Evolutionary conservation across 257 asterid species (phyloP), one percentile per base, ranked within the genome.

Genomic region (Craterostigma plantagineum): DNA sequence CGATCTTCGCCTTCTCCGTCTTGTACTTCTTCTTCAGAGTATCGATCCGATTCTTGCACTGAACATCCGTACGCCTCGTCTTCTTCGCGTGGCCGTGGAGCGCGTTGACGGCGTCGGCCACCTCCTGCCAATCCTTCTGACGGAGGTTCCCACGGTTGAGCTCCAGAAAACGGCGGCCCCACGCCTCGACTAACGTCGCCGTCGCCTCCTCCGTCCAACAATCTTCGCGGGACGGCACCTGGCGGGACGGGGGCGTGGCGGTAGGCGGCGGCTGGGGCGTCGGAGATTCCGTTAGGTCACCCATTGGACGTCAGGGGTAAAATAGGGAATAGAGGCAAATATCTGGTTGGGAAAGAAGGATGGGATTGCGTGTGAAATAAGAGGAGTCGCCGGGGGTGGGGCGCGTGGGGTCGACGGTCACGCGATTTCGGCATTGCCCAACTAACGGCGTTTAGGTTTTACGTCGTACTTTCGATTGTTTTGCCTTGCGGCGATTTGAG

Each of bases 191-290:
- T 11, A 74, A 70, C 52, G 79, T 62, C 3, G 67, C 53, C n/a
- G 92, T 78, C 1, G 81, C 81, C 50, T 75, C 92, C 67, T 74
- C 85, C 66, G 85, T 68, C 92, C 81, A 74, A 27, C 85, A 78
- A 51, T 74, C 85, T 59, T 78, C 92, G 0, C 92, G 81, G 55
- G 60, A 59, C 0, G 78, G 71, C 0, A 50, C 63, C 13, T 63
- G 67, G n/a, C 73, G 63, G 16, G 72, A 43, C 43, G 60, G 37
- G 11, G 69, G 52, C 36, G 63, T 34, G 30, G 6, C 30, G 30
- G 30, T 6, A 23, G 30, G 30, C 30, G 30, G 30, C 30, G 2
- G 30, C 51, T 43, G 66, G 18, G 64, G 67, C 15, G 55, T 59
- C 14, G 65, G 60, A 30, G 77, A 48, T 43, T 70, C 78, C 49